A percentile compares a stretch with the other conserved stretches of the same genome.
These are phyloP conservation scores for Fusarium xyrophilum DNA, from an alignment of 2,329 filamentous ascomycete genomes.

Conservation along the genomic window DNA sequence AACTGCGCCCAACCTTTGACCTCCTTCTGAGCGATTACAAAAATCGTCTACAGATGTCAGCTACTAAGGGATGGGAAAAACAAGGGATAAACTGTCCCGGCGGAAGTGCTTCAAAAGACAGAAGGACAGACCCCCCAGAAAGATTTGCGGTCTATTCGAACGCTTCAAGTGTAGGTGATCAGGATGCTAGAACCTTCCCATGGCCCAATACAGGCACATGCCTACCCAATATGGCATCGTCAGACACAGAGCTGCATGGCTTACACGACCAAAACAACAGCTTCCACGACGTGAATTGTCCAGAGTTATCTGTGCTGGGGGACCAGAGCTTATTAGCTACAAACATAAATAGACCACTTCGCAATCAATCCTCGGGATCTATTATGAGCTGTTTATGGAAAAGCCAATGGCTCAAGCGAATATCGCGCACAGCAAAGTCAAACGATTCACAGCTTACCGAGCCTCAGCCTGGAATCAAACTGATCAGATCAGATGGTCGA, in stretches of 20 bases:
- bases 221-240: neutral
- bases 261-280: neutral
- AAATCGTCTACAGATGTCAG: neutral
- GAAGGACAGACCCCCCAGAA: neutral
- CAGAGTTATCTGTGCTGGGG: constrained; percentile 1
- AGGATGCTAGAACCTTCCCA: neutral
- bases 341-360: constrained; percentile 15
- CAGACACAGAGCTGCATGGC: neutral
- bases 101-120: neutral
- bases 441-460: constrained; percentile 42
- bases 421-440: constrained; percentile 41
- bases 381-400: constrained; percentile 46
- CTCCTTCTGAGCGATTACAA: constrained; percentile 17
- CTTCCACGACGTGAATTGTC: constrained; percentile 3
- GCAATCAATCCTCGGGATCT: constrained; percentile 40
- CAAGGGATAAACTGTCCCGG: constrained; percentile 32
- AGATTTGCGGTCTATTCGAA: neutral
- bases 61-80: neutral
- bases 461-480: constrained; percentile 28
- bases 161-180: neutral
- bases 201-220: neutral
- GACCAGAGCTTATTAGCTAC: neutral
- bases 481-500: constrained; percentile 19
- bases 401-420: constrained; percentile 45
- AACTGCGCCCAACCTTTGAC: constrained; percentile 39